phyloP scores from a whole-genome alignment of 2,329 filamentous ascomycete species.

The Colletotrichum sp. region DNA sequence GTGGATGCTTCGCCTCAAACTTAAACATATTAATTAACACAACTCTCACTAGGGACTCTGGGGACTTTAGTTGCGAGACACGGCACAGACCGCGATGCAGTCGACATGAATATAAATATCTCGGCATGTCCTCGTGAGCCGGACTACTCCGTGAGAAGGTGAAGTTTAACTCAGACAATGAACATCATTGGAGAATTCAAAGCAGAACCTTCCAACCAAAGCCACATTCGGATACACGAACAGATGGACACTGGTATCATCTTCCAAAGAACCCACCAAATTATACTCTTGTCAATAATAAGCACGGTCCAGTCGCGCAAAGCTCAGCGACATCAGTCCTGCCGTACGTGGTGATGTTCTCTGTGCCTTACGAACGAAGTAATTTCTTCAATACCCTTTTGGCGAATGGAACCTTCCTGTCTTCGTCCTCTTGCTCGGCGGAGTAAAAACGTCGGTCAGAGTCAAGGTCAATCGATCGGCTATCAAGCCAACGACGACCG shows the following conservation, averaged over 20 bases:
- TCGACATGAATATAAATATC: background rate
- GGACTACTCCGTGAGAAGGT: background rate
- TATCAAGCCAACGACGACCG: conserved; percentile 35
- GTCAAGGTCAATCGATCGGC: conserved; percentile 38
- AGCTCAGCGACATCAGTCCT: background rate
- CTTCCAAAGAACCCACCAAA: background rate
- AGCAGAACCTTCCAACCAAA: background rate
- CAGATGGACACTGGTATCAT: background rate
- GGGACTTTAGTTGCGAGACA: background rate
- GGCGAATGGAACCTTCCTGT: background rate
- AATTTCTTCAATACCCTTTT: background rate
- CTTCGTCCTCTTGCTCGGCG: background rate
- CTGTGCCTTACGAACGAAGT: background rate
- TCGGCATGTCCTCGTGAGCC: background rate
- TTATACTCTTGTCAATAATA: background rate
- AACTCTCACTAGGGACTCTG: background rate
- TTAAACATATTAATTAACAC: background rate
- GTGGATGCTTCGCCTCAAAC: background rate
- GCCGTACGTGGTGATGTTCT: background rate
- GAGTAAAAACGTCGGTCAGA: conserved; percentile 24
- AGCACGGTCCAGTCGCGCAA: background rate
- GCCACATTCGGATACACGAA: accelerated
- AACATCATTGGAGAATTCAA: background rate
- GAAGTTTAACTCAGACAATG: background rate
- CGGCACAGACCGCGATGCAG: background rate